A percentile compares a stretch with the other conserved stretches of the same genome.
Conservation (phyloP, 148 eudicot genomes). For the Fallopia convolvulus region DNA sequence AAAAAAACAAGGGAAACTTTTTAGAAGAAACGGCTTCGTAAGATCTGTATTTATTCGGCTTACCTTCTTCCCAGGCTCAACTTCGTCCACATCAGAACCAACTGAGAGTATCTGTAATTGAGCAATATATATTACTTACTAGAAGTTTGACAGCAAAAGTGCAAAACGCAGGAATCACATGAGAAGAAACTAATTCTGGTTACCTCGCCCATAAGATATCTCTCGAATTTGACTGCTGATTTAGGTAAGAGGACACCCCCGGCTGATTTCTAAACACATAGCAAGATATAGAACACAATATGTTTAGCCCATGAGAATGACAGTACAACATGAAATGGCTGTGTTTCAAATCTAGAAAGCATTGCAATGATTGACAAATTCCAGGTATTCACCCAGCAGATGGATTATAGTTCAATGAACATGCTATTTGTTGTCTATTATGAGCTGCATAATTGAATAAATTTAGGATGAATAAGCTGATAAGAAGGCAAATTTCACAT, state of each 20-base stretch:
- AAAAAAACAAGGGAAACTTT: slow-evolving; percentile 1
- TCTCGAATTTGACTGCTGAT: slow-evolving; percentile 91
- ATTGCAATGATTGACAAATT: neutral
- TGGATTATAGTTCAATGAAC: neutral
- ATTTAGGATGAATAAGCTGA: neutral
- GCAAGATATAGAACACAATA: neutral
- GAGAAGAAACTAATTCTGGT: slow-evolving; percentile 13
- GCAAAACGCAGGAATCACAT: neutral
- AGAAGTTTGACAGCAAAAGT: neutral
- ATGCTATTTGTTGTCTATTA: neutral
- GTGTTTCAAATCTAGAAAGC: neutral
- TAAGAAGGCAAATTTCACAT: neutral
- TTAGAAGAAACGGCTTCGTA: neutral
- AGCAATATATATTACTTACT: neutral
- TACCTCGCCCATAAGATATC: slow-evolving; percentile 96
- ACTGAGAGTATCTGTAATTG: slow-evolving; percentile 57
- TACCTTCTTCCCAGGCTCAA: slow-evolving; percentile 94
- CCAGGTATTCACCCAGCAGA: neutral
- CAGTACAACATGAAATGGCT: neutral
- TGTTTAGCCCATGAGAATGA: neutral
- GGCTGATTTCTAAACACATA: slow-evolving; percentile 66
- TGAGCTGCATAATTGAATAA: neutral
- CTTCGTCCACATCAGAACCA: slow-evolving; percentile 69
- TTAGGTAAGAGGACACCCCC: slow-evolving; percentile 94
- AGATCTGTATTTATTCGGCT: neutral